Base-by-base conservation (phyloP, 345 rosid species). In the Salix caprea region DNA sequence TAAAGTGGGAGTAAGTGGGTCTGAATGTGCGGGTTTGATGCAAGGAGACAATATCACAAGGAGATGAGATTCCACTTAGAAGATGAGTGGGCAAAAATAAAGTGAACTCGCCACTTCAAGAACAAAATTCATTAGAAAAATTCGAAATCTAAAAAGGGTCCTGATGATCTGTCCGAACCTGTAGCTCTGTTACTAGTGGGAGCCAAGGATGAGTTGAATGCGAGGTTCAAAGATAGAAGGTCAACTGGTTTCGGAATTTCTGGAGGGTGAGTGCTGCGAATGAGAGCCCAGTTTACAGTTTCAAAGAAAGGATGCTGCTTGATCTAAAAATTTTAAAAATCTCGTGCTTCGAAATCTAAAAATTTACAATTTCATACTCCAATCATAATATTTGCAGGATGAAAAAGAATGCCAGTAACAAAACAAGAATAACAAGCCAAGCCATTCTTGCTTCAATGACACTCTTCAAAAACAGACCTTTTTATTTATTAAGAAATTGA, bases 261-360 rank as follows among this genome's bases (percentile, higher is more conserved):
- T 0, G 97, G 97, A 68, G 97, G 97, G 6, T 70, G 76, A 77
- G 86, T 88, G 76, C 89, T 79, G 60, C 94, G 88, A 75, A 92
- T 89, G 65, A 92, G 87, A 1, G 97, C 97, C 97, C 97, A 92
- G 75, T 92, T 92, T 32, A 90, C 74, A 73, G 75, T 87, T 52
- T 80, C 86, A 39, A 92, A 92, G 90, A 92, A 92, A 60, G 94
- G 87, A 79, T 92, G 97, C 67, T 92, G 91, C 79, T 92, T 92
- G 11, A 92, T 92, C 85, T 92, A n/a, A n/a, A n/a, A n/a, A n/a
- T n/a, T n/a, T n/a, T n/a, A n/a, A n/a, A n/a, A n/a, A n/a, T n/a
- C n/a, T n/a, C n/a, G n/a, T n/a, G n/a, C n/a, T n/a, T n/a, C n/a
- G n/a, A n/a, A n/a, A n/a, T n/a, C n/a, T n/a, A n/a, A n/a, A n/a